Evolutionary conservation across 768 basidiomycete species (phyloP), one percentile per base, ranked within the genome.

Genomic region (Leccinellum albellum): DNA sequence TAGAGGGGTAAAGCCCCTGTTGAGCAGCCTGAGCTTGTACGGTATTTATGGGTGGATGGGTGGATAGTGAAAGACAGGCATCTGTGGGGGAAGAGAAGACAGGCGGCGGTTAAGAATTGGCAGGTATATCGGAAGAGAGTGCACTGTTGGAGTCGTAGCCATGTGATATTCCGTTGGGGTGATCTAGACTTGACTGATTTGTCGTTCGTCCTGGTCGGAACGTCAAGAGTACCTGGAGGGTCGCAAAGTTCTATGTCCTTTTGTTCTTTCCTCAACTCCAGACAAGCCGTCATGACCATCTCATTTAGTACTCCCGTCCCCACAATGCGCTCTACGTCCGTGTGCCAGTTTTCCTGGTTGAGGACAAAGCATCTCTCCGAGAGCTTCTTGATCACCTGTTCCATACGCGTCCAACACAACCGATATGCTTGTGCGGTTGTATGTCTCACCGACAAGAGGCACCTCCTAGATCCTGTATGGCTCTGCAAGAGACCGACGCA

Each of bases 321-420:
- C 80, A 64, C 90, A 91, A 96, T 79, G 66, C 88, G 91, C 71
- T 97, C 93, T 23, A 97, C 70, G 78, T 86, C 91, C 0, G 84
- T 79, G 56, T 89, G 84, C 90, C 92, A 94, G 65, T 89, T 88
- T 50, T 83, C 81, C 58, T 76, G 63, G 66, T 87, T 85, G 53
- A 89, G 74, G 33, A 59, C 65, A 67, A 80, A 89, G 24, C 75
- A 77, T 49, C 76, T 76, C 51, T 71, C 76, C 29, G 70, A 70
- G 50, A 88, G 75, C 66, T 80, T 82, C 28, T 67, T 60, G 73
- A 83, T 82, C 32, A 91, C 80, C 46, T 78, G 75, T 51, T 74
- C 74, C 0, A 62, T 93, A 96, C 1, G 89, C 86, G 66, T 95
- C 94, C 28, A 96, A 71, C 60, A 94, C 85, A 74, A 94, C 88